phyloP scores from a whole-genome alignment of 305 asterid genomes.

The Solanum chacoense region DNA sequence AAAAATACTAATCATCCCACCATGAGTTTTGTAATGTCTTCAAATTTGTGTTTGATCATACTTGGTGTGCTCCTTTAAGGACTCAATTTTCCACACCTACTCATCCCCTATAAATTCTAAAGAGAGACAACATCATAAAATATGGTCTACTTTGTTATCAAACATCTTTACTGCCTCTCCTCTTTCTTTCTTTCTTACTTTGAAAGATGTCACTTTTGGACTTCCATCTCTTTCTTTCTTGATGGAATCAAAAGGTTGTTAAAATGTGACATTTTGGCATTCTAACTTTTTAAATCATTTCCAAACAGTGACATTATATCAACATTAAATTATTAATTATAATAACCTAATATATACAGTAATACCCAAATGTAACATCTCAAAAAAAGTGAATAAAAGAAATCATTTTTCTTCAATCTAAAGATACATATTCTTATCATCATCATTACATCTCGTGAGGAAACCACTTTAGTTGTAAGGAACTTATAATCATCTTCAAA shows the following conservation, averaged over 20 bases:
- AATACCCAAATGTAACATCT: not conserved
- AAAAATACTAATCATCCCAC: not conserved
- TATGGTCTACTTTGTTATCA: conserved; percentile 4
- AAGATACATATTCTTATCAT: not conserved
- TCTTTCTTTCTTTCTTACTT: not conserved
- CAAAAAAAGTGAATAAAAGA: not conserved
- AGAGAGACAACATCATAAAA: conserved; percentile 8
- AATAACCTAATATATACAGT: not conserved
- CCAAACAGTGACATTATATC: not conserved
- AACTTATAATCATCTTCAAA: not conserved
- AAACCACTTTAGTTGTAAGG: not conserved
- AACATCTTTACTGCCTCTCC: not conserved
- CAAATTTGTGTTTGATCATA: not conserved
- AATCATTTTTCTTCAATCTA: not conserved
- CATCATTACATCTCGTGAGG: not conserved
- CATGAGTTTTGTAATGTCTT: not conserved
- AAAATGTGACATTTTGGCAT: not conserved
- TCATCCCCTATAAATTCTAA: not conserved
- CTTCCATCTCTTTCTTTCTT: not conserved
- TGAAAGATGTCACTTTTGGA: conserved; percentile 4
- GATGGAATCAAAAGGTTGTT: not conserved
- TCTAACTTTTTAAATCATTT: not conserved
- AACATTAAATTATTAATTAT: not conserved
- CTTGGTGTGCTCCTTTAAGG: conserved; percentile 1
- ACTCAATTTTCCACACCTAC: conserved; percentile 1